These are phyloP conservation scores for Thozetella sp. DNA, from an alignment of 495 filamentous ascomycete genomes.

Conservation along the genomic window DNA sequence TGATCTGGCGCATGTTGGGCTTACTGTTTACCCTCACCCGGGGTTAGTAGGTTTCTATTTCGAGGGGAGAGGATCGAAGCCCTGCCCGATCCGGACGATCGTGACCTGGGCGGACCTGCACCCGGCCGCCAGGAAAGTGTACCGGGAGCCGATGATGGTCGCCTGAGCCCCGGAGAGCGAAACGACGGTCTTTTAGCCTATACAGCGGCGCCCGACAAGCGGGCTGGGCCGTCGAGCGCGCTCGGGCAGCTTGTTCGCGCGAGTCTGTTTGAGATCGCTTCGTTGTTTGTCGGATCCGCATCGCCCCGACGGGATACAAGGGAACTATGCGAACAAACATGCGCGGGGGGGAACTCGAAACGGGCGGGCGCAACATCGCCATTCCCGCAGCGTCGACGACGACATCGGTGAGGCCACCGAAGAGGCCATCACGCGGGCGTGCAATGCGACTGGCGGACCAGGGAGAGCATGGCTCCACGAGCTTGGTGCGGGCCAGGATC, in stretches of 20 bases:
- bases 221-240: too few species aligned
- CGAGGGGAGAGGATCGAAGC: neutral
- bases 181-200: neutral
- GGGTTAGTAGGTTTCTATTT: conserved; percentile 2
- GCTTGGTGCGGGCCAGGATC: too few species aligned
- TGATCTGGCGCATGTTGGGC: neutral
- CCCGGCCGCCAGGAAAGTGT: neutral
- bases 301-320: too few species aligned
- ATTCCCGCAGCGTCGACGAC: neutral
- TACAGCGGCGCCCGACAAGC: neutral
- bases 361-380: neutral
- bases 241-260: neutral
- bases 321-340: neutral
- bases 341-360: neutral
- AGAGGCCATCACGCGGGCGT: neutral
- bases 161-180: neutral
- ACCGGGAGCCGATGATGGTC: neutral
- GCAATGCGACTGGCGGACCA: neutral
- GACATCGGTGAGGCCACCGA: neutral
- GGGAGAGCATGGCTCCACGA: too few species aligned
- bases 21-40: conserved; percentile 1
- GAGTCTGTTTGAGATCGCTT: neutral
- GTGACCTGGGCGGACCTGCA: neutral
- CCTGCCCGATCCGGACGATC: neutral
- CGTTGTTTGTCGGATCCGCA: neutral